Percentiles rank a stretch among this genome's conserved stretches.
Evolutionary conservation across 305 asterid genomes (phyloP).

Genomic region (Solanum aculeatissimum): DNA sequence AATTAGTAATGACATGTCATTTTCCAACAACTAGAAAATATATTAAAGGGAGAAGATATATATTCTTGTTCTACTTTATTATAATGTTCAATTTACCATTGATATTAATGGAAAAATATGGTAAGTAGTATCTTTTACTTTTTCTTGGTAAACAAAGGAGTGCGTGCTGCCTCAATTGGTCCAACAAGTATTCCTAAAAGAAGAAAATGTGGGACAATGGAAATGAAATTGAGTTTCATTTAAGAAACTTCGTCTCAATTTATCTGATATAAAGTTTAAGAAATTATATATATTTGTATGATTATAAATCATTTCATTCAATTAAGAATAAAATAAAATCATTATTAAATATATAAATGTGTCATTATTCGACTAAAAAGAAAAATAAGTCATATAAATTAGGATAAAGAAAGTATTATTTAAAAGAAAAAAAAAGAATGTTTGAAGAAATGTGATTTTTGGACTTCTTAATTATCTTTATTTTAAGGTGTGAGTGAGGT

Average conservation of each 20-base stretch:
- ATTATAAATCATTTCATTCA: too few relatives aligned
- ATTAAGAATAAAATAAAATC: too few relatives aligned
- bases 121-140: background rate
- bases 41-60: background rate
- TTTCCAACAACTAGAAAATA: background rate
- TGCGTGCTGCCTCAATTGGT: background rate
- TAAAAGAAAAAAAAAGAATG: too few relatives aligned
- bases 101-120: background rate
- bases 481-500: too few relatives aligned
- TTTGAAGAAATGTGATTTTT: too few relatives aligned
- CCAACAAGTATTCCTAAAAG: background rate
- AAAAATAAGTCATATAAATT: too few relatives aligned
- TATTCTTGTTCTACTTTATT: background rate
- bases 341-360: too few relatives aligned
- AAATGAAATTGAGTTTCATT: background rate
- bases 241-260: background rate
- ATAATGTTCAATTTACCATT: background rate
- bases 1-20: background rate
- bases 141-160: background rate
- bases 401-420: too few relatives aligned
- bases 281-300: too few relatives aligned
- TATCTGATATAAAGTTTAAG: too few relatives aligned
- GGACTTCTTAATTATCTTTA: too few relatives aligned
- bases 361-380: too few relatives aligned
- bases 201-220: background rate